Percentiles rank a stretch among this genome's conserved stretches.
Conservation (phyloP, 805 yeast species). For the Wickerhamomyces hampshirensis region DNA sequence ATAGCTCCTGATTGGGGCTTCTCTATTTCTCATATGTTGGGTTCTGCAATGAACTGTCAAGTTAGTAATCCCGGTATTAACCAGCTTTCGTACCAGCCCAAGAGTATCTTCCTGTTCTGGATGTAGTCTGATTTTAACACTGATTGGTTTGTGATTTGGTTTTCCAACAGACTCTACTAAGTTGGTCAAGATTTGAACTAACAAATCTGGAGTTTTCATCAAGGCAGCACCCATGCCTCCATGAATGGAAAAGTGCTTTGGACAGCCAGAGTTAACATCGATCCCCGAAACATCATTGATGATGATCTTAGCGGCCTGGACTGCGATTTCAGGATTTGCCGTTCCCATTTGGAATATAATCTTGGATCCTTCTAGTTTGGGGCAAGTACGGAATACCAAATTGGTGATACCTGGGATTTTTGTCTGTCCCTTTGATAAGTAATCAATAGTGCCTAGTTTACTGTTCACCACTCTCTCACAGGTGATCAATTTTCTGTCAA, state of each 20-base stretch:
- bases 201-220: slow-evolving; percentile 70
- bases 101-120: slow-evolving; percentile 59
- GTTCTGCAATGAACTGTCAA: slow-evolving; percentile 92
- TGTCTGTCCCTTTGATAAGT: slow-evolving; percentile 36
- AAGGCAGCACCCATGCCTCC: slow-evolving; percentile 98
- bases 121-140: slow-evolving; percentile 83
- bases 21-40: slow-evolving; percentile 81
- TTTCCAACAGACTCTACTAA: slow-evolving; percentile 78
- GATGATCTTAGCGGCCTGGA: slow-evolving; percentile 76
- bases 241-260: slow-evolving; percentile 91
- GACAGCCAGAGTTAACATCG: slow-evolving; percentile 95
- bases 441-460: slow-evolving; percentile 57
- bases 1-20: slow-evolving; percentile 70
- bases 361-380: slow-evolving; percentile 54
- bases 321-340: slow-evolving; percentile 77
- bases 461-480: slow-evolving; percentile 63
- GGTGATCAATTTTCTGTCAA: slow-evolving; percentile 75
- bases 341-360: slow-evolving; percentile 91
- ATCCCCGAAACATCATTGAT: slow-evolving; percentile 87
- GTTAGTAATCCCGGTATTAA: slow-evolving; percentile 77
- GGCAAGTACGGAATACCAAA: slow-evolving; percentile 70
- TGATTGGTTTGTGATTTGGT: slow-evolving; percentile 73
- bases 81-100: slow-evolving; percentile 49
- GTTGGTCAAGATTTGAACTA: slow-evolving; percentile 61
- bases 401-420: slow-evolving; percentile 44